Evolutionary conservation across 2,329 filamentous ascomycete genomes (phyloP).

Genomic region (Thermothelomyces thermophilus): DNA sequence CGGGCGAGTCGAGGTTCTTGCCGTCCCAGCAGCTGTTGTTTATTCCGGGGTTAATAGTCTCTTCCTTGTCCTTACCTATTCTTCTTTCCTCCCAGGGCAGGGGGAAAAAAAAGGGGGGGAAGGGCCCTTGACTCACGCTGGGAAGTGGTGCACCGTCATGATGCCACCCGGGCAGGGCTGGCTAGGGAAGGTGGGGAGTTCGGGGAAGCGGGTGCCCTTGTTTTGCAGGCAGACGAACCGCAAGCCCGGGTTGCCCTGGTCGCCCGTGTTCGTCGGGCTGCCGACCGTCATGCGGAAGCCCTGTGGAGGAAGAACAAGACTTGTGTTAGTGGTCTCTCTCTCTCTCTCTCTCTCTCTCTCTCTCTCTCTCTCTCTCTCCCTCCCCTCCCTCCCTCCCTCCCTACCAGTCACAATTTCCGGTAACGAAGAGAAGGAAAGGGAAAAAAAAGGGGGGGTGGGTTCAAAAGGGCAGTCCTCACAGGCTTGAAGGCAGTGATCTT

Average conservation of each 20-base stretch:
- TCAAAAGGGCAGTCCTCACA: too few relatives aligned
- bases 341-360: too few relatives aligned
- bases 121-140: background rate
- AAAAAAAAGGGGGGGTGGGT: too few relatives aligned
- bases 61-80: background rate
- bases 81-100: too few relatives aligned
- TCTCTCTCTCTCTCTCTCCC: too few relatives aligned
- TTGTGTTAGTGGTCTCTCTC: too few relatives aligned
- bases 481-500: slow-evolving; percentile 25
- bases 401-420: too few relatives aligned
- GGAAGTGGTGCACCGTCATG: slow-evolving; percentile 39
- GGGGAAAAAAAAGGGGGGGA: background rate
- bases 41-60: slow-evolving; percentile 43
- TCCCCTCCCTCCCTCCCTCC: too few relatives aligned
- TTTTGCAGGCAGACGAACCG: slow-evolving; percentile 38
- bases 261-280: slow-evolving; percentile 21
- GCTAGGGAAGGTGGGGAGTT: slow-evolving; percentile 36
- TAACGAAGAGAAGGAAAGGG: too few relatives aligned
- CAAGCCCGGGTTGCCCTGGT: slow-evolving; percentile 30
- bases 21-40: slow-evolving; percentile 46
- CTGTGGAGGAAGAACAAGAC: slow-evolving; percentile 15
- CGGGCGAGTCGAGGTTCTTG: slow-evolving; percentile 37
- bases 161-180: slow-evolving; percentile 35
- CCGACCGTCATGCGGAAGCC: slow-evolving; percentile 41
- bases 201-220: slow-evolving; percentile 28